Percentiles rank a stretch among this genome's conserved stretches.
phyloP scores from a whole-genome alignment of 805 yeast species.

The Kodamaea hsintzibuensis region DNA sequence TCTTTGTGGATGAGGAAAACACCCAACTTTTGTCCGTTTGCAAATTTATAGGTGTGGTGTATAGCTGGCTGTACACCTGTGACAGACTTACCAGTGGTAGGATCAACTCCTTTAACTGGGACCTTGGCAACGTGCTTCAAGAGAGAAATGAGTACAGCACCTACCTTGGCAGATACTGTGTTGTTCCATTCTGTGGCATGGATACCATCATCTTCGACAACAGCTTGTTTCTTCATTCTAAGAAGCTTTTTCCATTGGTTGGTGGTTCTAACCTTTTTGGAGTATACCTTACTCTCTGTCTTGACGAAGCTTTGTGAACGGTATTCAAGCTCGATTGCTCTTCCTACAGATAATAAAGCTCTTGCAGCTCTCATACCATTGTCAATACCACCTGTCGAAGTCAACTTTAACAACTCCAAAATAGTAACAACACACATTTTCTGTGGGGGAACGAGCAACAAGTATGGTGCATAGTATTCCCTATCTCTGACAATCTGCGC shows the following conservation, averaged over 20 bases:
- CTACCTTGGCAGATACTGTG: slow-evolving; percentile 57
- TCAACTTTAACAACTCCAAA: slow-evolving; percentile 72
- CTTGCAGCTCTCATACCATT: slow-evolving; percentile 85
- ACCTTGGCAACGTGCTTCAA: slow-evolving; percentile 82
- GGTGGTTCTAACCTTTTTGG: slow-evolving; percentile 44
- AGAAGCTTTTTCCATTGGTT: slow-evolving; percentile 49
- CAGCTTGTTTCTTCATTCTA: slow-evolving; percentile 16
- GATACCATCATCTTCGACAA: slow-evolving; percentile 11
- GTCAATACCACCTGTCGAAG: slow-evolving; percentile 70
- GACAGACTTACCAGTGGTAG: slow-evolving; percentile 67
- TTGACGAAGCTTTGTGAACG: slow-evolving; percentile 65
- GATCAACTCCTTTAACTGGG: slow-evolving; percentile 77
- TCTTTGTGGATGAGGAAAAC: slow-evolving; percentile 73
- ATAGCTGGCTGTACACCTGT: slow-evolving; percentile 85
- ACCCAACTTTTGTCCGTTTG: slow-evolving; percentile 78
- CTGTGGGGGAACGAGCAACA: slow-evolving; percentile 70
- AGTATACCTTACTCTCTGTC: slow-evolving; percentile 53
- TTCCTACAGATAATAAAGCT: slow-evolving; percentile 79
- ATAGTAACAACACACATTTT: slow-evolving; percentile 83
- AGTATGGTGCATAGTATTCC: slow-evolving; percentile 71
- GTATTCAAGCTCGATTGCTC: slow-evolving; percentile 82
- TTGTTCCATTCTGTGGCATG: slow-evolving; percentile 24
- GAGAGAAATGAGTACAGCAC: slow-evolving; percentile 74
- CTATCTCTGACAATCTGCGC: slow-evolving; percentile 42
- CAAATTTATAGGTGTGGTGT: slow-evolving; percentile 82